Evolutionary conservation across 176 grass and related monocot genomes (phyloP).

Genomic region (Bromus sterilis): DNA sequence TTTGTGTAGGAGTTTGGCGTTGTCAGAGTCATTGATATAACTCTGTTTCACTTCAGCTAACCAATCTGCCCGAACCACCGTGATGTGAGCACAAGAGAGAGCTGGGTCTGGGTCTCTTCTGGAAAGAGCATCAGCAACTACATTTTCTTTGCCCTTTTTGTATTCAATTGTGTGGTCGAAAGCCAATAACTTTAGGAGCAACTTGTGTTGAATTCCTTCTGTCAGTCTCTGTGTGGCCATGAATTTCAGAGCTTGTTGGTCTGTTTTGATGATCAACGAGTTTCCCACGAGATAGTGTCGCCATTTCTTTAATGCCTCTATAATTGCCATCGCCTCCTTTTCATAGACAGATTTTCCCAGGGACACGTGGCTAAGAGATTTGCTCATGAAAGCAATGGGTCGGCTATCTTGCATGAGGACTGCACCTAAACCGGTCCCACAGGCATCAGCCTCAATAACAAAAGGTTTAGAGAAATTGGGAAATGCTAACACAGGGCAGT

Average conservation of each 20-base stretch:
- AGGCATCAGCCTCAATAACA: background rate
- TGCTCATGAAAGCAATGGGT: background rate
- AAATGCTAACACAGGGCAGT: fast-evolving
- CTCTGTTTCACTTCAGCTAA: too few relatives aligned
- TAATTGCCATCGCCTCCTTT: background rate
- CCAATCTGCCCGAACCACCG: too few relatives aligned
- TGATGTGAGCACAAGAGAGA: too few relatives aligned
- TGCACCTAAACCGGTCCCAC: background rate
- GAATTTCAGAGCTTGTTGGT: background rate
- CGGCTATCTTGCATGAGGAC: background rate
- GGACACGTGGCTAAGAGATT: background rate
- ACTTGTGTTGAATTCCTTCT: background rate
- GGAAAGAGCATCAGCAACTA: background rate
- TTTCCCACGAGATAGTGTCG: background rate
- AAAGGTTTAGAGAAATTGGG: too few relatives aligned
- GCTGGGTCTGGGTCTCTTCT: background rate
- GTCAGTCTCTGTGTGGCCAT: background rate
- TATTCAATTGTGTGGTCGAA: background rate
- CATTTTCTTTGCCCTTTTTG: background rate
- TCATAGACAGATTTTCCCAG: background rate
- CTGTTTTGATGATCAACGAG: background rate
- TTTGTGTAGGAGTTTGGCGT: background rate
- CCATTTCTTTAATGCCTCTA: background rate
- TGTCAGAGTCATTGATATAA: too few relatives aligned
- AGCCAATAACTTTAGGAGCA: background rate